Evolutionary conservation across 2,329 filamentous ascomycete genomes (phyloP).

Genomic region (Phaeosphaeriaceae sp.): DNA sequence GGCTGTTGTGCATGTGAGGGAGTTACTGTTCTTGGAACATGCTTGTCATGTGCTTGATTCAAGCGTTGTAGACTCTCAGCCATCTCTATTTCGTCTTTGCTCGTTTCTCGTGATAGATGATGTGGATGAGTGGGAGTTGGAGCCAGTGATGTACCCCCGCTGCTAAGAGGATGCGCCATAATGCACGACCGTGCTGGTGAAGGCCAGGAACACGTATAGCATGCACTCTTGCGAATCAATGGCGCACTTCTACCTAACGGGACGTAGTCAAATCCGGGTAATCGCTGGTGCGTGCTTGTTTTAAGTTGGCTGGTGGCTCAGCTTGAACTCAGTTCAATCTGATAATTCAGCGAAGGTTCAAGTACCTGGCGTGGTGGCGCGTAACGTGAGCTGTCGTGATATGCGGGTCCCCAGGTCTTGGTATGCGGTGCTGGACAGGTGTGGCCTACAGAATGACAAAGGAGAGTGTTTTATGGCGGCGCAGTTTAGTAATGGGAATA

Average conservation of each 20-base stretch:
- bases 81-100: constrained; percentile 58
- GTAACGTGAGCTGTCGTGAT: constrained; percentile 35
- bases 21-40: constrained; percentile 24
- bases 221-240: constrained; percentile 13
- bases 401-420: constrained; percentile 26
- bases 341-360: constrained; percentile 20
- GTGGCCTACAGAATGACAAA: constrained; percentile 22
- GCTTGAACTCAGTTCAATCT: constrained; percentile 13
- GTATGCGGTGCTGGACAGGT: constrained; percentile 18
- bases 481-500: constrained; percentile 21
- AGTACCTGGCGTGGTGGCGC: constrained; percentile 22
- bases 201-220: constrained; percentile 8
- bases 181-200: constrained; percentile 15
- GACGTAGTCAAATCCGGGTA: constrained; percentile 1
- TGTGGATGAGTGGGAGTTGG: constrained; percentile 46
- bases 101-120: constrained; percentile 52
- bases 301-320: neutral
- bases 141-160: constrained; percentile 46
- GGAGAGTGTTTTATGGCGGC: constrained; percentile 22
- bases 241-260: constrained; percentile 28
- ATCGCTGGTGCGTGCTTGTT: neutral
- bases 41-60: constrained; percentile 52
- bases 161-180: constrained; percentile 39
- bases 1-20: constrained; percentile 26
- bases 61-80: constrained; percentile 54